Base-by-base conservation (phyloP, 192 early-diverging fungal species). In the Dispira parvispora region DNA sequence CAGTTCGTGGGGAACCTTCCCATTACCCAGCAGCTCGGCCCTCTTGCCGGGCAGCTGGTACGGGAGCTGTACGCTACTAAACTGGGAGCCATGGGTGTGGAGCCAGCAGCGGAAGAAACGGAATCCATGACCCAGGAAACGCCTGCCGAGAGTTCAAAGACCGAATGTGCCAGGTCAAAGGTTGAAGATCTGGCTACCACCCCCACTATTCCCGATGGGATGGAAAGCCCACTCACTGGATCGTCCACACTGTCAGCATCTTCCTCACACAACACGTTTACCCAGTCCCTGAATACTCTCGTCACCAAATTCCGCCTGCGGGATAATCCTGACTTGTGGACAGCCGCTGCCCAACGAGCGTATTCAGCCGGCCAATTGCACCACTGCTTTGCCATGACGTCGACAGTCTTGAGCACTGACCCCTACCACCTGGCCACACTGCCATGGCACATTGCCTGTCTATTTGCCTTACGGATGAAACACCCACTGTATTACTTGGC, bases 401-500 rank as follows among this genome's bases (percentile, higher is more conserved):
- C 43, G 52, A 26, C 57, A 89, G 88, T 91, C 49, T 67, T 80
- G 52, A 67, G 74, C 47, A 50, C 66, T 11, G 84, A 88, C 66
- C 73, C 73, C 18, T 74, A 74, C 63, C 83, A 88, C 67, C 66
- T 69, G 46, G 63, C 71, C 2, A 71, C 73, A 47, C 74, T 92
- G 20, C 77, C 82, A 3, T 71, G 78, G 18, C 84, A 88, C 54
- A 61, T 87, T n/a, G 70, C 80, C 1, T 84, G 84, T 63, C 73
- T 93, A 2, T 79, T 73, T 56, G 78, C 88, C 54, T 71, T 87
- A 8, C 66, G 71, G 12, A 64, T 67, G 45, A 83, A 78, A 27
- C 85, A 81, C 63, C 78, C 83, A 43, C 74, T 93, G 23, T 92
- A 88, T 66, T 69, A 73, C 52, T 71, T 87, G 23, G 77, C 87